A percentile compares a stretch with the other conserved stretches of the same genome.
phyloP scores from a whole-genome alignment of 2,329 filamentous ascomycete species.

The Beauveria asiatica region DNA sequence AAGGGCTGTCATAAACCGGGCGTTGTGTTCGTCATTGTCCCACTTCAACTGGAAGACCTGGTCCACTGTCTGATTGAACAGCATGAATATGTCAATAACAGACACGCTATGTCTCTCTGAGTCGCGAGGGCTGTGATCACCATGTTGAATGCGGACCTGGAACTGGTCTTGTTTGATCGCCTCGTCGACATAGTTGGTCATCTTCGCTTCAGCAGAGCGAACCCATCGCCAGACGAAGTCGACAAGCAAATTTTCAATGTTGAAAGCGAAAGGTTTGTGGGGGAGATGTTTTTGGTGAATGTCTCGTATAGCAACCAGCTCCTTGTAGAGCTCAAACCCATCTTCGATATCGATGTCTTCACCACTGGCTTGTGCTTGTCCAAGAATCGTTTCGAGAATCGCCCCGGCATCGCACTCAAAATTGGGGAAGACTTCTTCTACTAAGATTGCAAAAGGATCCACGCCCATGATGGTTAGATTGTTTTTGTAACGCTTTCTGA shows the following conservation, averaged over 20 bases:
- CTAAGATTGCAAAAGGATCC: conserved; percentile 57
- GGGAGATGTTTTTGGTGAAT: conserved; percentile 73
- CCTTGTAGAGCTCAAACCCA: conserved; percentile 87
- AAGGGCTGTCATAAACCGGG: conserved; percentile 92
- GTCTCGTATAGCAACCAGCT: conserved; percentile 73
- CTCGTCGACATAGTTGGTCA: conserved; percentile 77
- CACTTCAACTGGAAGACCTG: conserved; percentile 80
- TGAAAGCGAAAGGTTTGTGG: conserved; percentile 69
- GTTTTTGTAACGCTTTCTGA: conserved; percentile 85
- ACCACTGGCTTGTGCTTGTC: conserved; percentile 58
- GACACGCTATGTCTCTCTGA: conserved; percentile 88
- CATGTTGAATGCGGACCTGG: conserved; percentile 58
- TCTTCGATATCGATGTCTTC: conserved; percentile 81
- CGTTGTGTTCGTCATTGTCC: conserved; percentile 89
- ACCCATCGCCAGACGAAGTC: conserved; percentile 98
- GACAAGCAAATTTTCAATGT: conserved; percentile 76
- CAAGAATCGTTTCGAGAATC: conserved; percentile 72
- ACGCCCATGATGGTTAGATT: conserved; percentile 80
- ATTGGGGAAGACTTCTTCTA: conserved; percentile 76
- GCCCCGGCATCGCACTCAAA: conserved; percentile 86
- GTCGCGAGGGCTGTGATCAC: conserved; percentile 58
- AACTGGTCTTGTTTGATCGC: conserved; percentile 89
- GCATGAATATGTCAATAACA: conserved; percentile 84
- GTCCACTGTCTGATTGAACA: conserved; percentile 87
- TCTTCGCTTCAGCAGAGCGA: conserved; percentile 65